Conservation (phyloP, 2,329 filamentous ascomycete species). For the Biscogniauxia sp. region DNA sequence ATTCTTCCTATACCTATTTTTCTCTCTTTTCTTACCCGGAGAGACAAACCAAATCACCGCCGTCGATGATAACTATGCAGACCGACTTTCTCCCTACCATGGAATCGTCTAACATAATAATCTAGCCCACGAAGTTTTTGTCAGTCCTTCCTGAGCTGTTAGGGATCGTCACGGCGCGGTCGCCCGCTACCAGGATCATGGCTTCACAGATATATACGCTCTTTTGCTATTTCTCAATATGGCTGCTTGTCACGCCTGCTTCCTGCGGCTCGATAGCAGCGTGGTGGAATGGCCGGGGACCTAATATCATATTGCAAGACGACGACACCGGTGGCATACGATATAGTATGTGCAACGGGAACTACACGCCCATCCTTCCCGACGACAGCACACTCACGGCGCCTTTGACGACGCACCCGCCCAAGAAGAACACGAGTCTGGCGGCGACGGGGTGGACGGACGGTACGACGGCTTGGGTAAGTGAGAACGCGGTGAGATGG, state of each 20-base stretch:
- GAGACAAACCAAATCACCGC: neutral
- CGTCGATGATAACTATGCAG: neutral
- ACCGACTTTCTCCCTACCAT: neutral
- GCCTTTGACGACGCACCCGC: constrained; percentile 26
- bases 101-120: neutral
- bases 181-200: constrained; percentile 7
- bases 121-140: neutral
- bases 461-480: constrained; percentile 28
- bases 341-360: constrained; percentile 36
- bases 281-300: constrained; percentile 35
- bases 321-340: constrained; percentile 33
- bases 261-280: constrained; percentile 31
- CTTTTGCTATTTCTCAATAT: constrained; percentile 16
- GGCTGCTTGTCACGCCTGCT: constrained; percentile 22
- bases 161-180: constrained; percentile 3
- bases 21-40: neutral
- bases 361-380: constrained; percentile 34
- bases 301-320: constrained; percentile 37
- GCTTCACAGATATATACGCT: constrained; percentile 8
- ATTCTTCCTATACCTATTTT: neutral
- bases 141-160: constrained; percentile 5
- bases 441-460: constrained; percentile 36
- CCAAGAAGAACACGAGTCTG: constrained; percentile 35
- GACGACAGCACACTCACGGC: constrained; percentile 29
- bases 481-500: constrained; percentile 10